phyloP scores from a whole-genome alignment of 495 filamentous ascomycete species.

The Schizothecium vesticola region DNA sequence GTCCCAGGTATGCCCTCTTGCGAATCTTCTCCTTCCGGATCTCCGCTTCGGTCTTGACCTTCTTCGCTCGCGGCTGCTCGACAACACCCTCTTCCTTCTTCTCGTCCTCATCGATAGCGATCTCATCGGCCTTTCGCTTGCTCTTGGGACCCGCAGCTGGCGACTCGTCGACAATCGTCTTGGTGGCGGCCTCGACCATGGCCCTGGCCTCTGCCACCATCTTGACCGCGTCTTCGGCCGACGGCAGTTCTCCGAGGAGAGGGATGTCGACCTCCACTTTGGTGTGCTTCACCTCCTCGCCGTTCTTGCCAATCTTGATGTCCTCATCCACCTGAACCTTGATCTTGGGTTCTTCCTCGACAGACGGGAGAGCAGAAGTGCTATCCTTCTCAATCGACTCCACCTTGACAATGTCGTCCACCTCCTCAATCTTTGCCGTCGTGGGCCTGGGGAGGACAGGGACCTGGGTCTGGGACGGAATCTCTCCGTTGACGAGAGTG shows the following conservation, averaged over 20 bases:
- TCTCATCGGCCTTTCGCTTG: slow-evolving; percentile 82
- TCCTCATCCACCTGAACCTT: slow-evolving; percentile 66
- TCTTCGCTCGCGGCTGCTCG: slow-evolving; percentile 62
- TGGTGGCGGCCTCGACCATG: slow-evolving; percentile 80
- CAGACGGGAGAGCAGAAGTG: slow-evolving; percentile 37
- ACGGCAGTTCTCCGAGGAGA: slow-evolving; percentile 58
- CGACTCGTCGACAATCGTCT: slow-evolving; percentile 39
- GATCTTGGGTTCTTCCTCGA: slow-evolving; percentile 54
- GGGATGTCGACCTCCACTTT: slow-evolving; percentile 71
- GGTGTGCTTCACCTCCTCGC: slow-evolving; percentile 63
- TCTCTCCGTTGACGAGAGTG: slow-evolving; percentile 33
- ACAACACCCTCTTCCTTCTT: slow-evolving; percentile 45
- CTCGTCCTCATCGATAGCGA: slow-evolving; percentile 42
- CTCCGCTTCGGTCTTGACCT: slow-evolving; percentile 66
- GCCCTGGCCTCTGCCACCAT: slow-evolving; percentile 82
- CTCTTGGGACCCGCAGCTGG: slow-evolving; percentile 43
- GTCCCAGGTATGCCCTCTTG: slow-evolving; percentile 75
- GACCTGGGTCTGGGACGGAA: slow-evolving; percentile 23
- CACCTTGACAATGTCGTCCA: slow-evolving; percentile 33
- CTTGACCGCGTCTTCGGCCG: slow-evolving; percentile 65
- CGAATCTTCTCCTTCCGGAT: slow-evolving; percentile 76
- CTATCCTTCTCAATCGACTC: slow-evolving; percentile 40
- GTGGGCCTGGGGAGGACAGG: slow-evolving; percentile 17
- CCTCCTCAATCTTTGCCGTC: slow-evolving; percentile 30
- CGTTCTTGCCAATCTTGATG: slow-evolving; percentile 56